These are phyloP conservation scores for Veloboletus limbatus DNA, from an alignment of 1,284 basidiomycete species.

Conservation along the genomic window DNA sequence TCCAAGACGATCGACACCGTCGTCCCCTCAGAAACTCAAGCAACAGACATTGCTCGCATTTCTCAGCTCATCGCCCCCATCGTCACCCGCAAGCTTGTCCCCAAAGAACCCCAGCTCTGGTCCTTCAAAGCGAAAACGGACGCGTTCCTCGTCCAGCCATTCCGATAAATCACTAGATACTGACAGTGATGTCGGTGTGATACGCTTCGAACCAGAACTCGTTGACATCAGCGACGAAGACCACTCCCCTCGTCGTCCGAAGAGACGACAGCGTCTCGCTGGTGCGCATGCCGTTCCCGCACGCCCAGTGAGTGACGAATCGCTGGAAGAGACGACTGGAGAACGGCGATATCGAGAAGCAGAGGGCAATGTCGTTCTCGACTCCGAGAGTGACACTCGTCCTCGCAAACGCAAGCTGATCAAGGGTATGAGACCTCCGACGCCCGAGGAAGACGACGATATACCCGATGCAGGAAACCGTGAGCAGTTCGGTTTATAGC, in stretches of 20 bases:
- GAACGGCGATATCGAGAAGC: slow-evolving; percentile 19
- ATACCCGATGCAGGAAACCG: slow-evolving; percentile 56
- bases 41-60: slow-evolving; percentile 35
- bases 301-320: slow-evolving; percentile 28
- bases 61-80: slow-evolving; percentile 27
- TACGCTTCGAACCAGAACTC: slow-evolving; percentile 44
- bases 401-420: slow-evolving; percentile 44
- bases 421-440: slow-evolving; percentile 45
- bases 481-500: slow-evolving; percentile 25
- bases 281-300: slow-evolving; percentile 19
- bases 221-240: slow-evolving; percentile 36
- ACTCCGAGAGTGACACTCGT: slow-evolving; percentile 32
- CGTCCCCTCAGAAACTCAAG: too few relatives aligned
- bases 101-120: too few relatives aligned
- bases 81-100: slow-evolving; percentile 21
- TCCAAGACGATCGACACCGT: too few relatives aligned
- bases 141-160: slow-evolving; percentile 12
- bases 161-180: slow-evolving; percentile 24
- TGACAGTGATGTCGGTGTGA: slow-evolving; percentile 47
- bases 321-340: slow-evolving; percentile 15
- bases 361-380: slow-evolving; percentile 19
- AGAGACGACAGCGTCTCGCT: slow-evolving; percentile 24
- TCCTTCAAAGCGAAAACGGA: slow-evolving; percentile 19
- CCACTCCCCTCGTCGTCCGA: slow-evolving; percentile 35
- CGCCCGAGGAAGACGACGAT: slow-evolving; percentile 48